phyloP scores from a whole-genome alignment of 805 yeast species.

The Pachysolen tannophilus region DNA sequence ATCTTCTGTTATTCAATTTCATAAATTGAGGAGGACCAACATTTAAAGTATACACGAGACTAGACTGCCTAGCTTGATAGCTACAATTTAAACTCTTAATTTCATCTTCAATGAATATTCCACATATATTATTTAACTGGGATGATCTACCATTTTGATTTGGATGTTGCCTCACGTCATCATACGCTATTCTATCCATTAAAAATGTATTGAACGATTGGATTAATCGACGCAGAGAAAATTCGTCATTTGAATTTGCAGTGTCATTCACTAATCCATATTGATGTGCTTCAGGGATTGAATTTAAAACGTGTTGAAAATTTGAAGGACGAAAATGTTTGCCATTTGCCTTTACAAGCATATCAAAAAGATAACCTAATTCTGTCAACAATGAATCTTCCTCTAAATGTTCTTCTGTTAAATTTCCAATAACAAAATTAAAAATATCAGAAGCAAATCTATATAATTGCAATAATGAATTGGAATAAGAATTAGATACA shows the following conservation, averaged over 20 bases:
- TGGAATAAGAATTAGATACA: constrained; percentile 68
- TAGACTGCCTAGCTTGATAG: constrained; percentile 24
- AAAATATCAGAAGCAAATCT: constrained; percentile 69
- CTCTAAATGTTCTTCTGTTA: constrained; percentile 45
- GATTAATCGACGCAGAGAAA: constrained; percentile 34
- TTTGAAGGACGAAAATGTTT: constrained; percentile 77
- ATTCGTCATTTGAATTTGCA: constrained; percentile 27
- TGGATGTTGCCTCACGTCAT: constrained; percentile 31
- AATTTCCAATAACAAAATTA: constrained; percentile 49
- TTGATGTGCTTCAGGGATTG: constrained; percentile 40
- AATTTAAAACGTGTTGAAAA: constrained; percentile 48
- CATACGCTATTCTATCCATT: constrained; percentile 41
- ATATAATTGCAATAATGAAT: constrained; percentile 72
- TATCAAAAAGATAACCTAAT: constrained; percentile 83
- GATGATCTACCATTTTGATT: constrained; percentile 1
- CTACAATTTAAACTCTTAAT: constrained; percentile 32
- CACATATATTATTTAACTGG: constrained; percentile 26
- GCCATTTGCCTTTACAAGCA: constrained; percentile 78
- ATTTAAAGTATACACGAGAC: constrained; percentile 34
- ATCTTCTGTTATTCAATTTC: constrained; percentile 17
- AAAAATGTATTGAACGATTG: constrained; percentile 54
- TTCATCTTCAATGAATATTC: constrained; percentile 34
- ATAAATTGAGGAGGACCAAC: constrained; percentile 28
- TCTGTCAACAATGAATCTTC: constrained; percentile 58
- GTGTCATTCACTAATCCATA: constrained; percentile 44